These are phyloP conservation scores for Blastobotrys capitulatus DNA, from an alignment of 1,139 yeast genomes.

Conservation along the genomic window DNA sequence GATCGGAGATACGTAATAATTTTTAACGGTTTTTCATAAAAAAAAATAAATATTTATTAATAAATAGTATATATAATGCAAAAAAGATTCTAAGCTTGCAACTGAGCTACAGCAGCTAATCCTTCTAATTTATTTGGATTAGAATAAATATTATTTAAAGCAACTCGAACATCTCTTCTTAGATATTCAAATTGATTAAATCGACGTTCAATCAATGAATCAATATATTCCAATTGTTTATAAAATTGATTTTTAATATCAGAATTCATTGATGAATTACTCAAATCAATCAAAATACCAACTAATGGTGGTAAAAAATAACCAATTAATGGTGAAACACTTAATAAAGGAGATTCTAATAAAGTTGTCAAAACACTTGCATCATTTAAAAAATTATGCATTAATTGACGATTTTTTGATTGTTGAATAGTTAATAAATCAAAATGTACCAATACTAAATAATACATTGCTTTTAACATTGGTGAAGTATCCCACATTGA, in stretches of 20 bases:
- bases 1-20: too few relatives aligned
- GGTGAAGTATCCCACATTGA: constrained; percentile 30
- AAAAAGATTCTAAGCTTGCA: constrained; percentile 6
- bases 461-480: constrained; percentile 27
- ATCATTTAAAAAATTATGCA: constrained; percentile 11
- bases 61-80: not conserved
- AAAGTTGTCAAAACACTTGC: constrained; percentile 17
- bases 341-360: constrained; percentile 26
- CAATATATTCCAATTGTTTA: constrained; percentile 18
- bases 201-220: constrained; percentile 18
- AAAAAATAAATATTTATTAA: too few relatives aligned
- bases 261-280: not conserved
- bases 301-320: constrained; percentile 23
- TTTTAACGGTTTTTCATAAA: too few relatives aligned
- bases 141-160: not conserved
- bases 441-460: constrained; percentile 20
- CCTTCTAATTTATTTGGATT: constrained; percentile 18
- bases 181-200: constrained; percentile 20
- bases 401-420: constrained; percentile 7
- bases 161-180: constrained; percentile 12
- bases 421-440: constrained; percentile 8
- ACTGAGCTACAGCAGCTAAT: constrained; percentile 22
- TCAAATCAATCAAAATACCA: constrained; percentile 14
- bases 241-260: constrained; percentile 11
- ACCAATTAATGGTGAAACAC: constrained; percentile 27